phyloP scores from a whole-genome alignment of 2,329 filamentous ascomycete species.

The Xylariomycetidae sp. region DNA sequence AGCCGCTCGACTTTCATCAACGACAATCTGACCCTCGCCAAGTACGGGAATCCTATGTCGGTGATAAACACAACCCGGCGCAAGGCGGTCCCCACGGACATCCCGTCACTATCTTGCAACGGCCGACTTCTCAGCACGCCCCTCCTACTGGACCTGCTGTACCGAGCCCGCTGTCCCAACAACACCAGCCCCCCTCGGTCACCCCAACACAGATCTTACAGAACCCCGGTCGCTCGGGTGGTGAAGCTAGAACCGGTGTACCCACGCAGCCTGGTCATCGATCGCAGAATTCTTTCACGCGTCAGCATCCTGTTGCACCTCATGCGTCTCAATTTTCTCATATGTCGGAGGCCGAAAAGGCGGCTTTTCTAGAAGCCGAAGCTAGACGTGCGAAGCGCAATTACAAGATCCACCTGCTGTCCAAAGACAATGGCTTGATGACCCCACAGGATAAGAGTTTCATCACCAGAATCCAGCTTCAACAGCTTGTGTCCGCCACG shows the following conservation, averaged over 20 bases:
- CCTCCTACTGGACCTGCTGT: conserved; percentile 28
- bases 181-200: conserved; percentile 35
- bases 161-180: conserved; percentile 29
- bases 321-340: conserved; percentile 71
- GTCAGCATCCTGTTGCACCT: conserved; percentile 44
- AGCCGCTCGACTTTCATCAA: conserved; percentile 21
- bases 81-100: conserved; percentile 38
- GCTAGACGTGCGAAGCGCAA: conserved; percentile 94
- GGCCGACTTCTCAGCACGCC: conserved; percentile 41
- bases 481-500: conserved; percentile 90
- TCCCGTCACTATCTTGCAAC: conserved; percentile 52
- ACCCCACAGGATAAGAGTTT: conserved; percentile 99
- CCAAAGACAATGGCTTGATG: conserved; percentile 95
- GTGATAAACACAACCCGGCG: conserved; percentile 22
- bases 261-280: conserved; percentile 31
- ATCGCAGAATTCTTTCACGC: conserved; percentile 56
- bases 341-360: conserved; percentile 78
- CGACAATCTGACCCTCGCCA: conserved; percentile 24
- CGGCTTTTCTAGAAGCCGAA: conserved; percentile 81
- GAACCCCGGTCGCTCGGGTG: conserved; percentile 64
- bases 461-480: conserved; percentile 94
- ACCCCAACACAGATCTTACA: conserved; percentile 71
- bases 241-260: conserved; percentile 35
- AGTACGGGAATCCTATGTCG: conserved; percentile 18
- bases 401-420: conserved; percentile 93